A percentile compares a stretch with the other conserved stretches of the same genome.
These are phyloP conservation scores for Cystofilobasidium capitatum DNA, from an alignment of 768 basidiomycete species.

Conservation along the genomic window DNA sequence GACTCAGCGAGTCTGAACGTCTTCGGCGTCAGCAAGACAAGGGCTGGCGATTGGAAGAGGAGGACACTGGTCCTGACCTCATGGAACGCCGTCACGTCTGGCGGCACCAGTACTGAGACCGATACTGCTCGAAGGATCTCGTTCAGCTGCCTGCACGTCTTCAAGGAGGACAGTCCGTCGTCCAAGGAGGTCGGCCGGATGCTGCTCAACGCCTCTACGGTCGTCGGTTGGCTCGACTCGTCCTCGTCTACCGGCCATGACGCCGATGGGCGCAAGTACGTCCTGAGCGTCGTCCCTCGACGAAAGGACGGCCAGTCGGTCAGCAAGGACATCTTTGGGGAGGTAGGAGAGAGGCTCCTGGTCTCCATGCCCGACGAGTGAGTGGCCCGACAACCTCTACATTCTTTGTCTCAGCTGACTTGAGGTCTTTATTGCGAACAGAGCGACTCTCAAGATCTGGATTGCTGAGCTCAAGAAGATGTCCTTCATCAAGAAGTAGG, in stretches of 20 bases:
- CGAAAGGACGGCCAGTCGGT: neutral
- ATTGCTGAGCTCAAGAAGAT: neutral
- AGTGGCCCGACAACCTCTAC: neutral
- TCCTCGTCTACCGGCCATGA: neutral
- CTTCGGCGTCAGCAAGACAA: neutral
- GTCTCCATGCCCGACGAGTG: neutral
- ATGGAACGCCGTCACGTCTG: neutral
- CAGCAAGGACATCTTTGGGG: neutral
- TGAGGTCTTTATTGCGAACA: neutral
- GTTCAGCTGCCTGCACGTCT: neutral
- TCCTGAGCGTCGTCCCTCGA: neutral
- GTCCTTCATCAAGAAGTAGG: neutral
- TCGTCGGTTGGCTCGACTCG: neutral
- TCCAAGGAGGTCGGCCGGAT: neutral
- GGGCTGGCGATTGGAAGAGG: neutral
- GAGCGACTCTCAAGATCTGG: neutral
- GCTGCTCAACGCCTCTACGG: neutral
- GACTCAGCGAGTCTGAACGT: neutral
- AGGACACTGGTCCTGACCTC: neutral
- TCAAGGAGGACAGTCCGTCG: neutral
- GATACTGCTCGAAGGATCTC: neutral
- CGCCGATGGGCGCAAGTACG: neutral
- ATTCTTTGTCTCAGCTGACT: neutral
- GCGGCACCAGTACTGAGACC: neutral
- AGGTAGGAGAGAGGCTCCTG: neutral